A percentile compares a stretch with the other conserved stretches of the same genome.
These are phyloP conservation scores for Vicia faba DNA, from an alignment of 306 rosid genomes.

Conservation along the genomic window DNA sequence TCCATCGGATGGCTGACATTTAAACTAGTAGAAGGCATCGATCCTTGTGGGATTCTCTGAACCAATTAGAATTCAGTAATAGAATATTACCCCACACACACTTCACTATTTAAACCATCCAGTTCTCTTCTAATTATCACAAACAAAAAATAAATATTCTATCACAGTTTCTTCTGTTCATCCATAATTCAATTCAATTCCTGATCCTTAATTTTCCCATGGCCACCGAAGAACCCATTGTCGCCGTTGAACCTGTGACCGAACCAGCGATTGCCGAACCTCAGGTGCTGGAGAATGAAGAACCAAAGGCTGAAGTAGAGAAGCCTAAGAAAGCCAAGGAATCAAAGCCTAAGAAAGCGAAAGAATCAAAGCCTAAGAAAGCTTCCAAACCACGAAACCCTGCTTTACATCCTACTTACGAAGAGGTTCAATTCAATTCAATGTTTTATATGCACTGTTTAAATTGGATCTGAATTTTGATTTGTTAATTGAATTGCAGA, in stretches of 20 bases:
- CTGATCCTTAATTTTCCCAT: too few relatives aligned
- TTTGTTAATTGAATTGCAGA: slow-evolving; percentile 40
- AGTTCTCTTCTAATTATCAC: too few relatives aligned
- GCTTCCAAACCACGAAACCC: slow-evolving; percentile 53
- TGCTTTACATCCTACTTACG: slow-evolving; percentile 71
- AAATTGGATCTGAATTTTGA: too few relatives aligned
- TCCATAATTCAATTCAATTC: too few relatives aligned
- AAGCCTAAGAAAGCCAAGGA: too few relatives aligned
- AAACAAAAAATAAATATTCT: too few relatives aligned
- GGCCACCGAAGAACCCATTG: slow-evolving; percentile 59
- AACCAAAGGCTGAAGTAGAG: too few relatives aligned
- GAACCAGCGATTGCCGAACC: background rate
- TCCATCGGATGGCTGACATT: slow-evolving; percentile 63
- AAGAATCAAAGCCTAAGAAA: slow-evolving; percentile 58
- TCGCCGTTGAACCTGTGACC: slow-evolving; percentile 30
- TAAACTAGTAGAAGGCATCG: slow-evolving; percentile 43
- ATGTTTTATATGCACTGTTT: too few relatives aligned
- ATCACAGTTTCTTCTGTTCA: too few relatives aligned
- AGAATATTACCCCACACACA: slow-evolving; percentile 29
- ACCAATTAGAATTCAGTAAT: slow-evolving; percentile 61
- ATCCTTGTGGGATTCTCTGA: slow-evolving; percentile 55
- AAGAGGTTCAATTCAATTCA: slow-evolving; percentile 54
- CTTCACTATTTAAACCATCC: slow-evolving; percentile 60
- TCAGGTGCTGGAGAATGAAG: too few relatives aligned
- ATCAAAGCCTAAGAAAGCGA: too few relatives aligned